Evolutionary conservation across 495 filamentous ascomycete species (phyloP).

Genomic region (Daldinia loculata): DNA sequence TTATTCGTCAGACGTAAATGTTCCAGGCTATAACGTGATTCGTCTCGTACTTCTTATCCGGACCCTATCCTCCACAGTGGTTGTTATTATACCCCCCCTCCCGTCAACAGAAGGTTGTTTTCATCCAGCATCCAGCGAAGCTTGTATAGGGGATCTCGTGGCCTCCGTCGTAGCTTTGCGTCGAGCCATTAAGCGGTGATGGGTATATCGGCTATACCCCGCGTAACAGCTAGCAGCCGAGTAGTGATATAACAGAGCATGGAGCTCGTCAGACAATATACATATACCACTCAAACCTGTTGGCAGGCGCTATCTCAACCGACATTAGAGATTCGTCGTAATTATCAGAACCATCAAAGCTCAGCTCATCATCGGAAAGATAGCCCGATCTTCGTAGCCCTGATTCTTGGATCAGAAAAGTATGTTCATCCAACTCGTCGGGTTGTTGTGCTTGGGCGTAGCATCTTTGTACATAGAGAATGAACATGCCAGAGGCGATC

Average conservation of each 20-base stretch:
- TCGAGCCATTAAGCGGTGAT: not conserved
- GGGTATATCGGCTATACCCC: not conserved
- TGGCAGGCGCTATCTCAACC: not conserved
- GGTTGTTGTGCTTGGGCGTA: not conserved
- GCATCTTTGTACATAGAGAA: not conserved
- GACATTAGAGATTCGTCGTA: not conserved
- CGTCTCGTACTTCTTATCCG: not conserved
- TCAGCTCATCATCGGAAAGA: slow-evolving; percentile 32
- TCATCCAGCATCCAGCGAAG: not conserved
- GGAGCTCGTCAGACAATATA: not conserved
- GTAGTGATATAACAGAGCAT: not conserved
- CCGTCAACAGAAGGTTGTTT: not conserved
- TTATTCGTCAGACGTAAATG: not conserved
- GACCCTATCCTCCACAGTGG: not conserved
- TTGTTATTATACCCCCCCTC: not conserved
- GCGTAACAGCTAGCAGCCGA: not conserved
- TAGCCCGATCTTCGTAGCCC: not conserved
- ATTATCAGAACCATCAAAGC: slow-evolving; percentile 8
- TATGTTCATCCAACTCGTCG: not conserved
- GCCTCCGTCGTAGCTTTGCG: not conserved
- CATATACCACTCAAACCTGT: not conserved
- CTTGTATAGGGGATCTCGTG: not conserved
- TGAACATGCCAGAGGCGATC: not conserved
- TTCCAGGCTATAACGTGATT: not conserved
- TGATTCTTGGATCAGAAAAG: not conserved